Evolutionary conservation across 352 stramenopile genomes (phyloP), one percentile per base, ranked within the genome.

Genomic region (Phytopythium montanum): DNA sequence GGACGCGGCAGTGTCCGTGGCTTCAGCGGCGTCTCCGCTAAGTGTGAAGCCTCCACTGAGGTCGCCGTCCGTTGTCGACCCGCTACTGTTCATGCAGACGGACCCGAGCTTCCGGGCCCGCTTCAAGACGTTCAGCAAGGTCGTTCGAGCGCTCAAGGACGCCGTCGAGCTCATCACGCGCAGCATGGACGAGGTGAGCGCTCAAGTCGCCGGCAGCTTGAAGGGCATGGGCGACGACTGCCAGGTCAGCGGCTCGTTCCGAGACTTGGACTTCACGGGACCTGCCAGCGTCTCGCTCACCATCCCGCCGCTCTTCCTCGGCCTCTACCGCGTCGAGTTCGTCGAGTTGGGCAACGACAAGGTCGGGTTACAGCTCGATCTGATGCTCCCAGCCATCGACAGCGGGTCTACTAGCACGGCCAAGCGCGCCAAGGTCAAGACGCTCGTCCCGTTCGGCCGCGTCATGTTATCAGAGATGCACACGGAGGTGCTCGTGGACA

Each of bases 61-160:
- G 9, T 26, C 18, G 42, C 58, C 45, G 25, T 44, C 21, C 18
- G 62, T 58, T 33, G 42, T 73, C 10, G 58, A 65, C 38, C 60
- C 59, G 0, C 18, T 36, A n/a, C 6, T 60, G 16, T 48, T 41
- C 25, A 50, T 56, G 23, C 45, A 52, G 55, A 26, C 29, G 5
- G 48, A 56, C 8, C 25, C 61, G 5, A 64, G 60, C 2, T 88
- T 90, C 44, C 73, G 73, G 51, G 70, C 66, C 1, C 66, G 71
- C 0, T 64, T 85, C 14, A 80, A 87, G 49, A 70, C 63, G 14
- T 88, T 88, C 52, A 85, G 78, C 52, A 84, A 79, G 26, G 79
- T 87, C 38, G 84, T 78, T 45, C 68, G 76, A 4, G 70, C 69
- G 0, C 63, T 90, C 28, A 87, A 81, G 45, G 69, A 69, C 1